Evolutionary conservation across 352 stramenopile genomes (phyloP), one percentile per base, ranked within the genome.

Genomic region (Phytopythium boreale): DNA sequence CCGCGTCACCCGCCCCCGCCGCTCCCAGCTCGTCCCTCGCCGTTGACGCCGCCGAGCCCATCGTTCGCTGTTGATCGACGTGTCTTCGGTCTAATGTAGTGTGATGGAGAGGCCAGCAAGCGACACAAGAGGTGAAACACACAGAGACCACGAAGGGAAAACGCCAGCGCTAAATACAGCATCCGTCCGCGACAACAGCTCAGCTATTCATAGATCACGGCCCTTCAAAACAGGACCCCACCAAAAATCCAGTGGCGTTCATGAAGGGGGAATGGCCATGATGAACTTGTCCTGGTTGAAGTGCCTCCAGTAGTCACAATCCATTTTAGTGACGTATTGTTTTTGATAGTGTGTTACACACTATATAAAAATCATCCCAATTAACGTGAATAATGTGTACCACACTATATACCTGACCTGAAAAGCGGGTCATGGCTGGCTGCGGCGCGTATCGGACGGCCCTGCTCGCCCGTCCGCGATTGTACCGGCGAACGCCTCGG

Each of bases 31-130:
- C 82, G 29, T 89, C 80, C 41, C 81, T 73, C 31, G 69, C 75
- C 59, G 75, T 88, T 14, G 82, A 92, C n/a, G 82, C 82, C 14
- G 82, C 82, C 14, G 82, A 74, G 8, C 79, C 79, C 80, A 92
- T 90, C 31, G 5, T n/a, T 59, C 14, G 24, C 44, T 29, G 8
- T 29, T 9, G 20, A 19, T 29, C 12, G 34, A 14, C 14, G 39
- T n/a, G 43, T 22, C 43, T 12, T 22, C 20, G 43, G 5, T 39
- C 7, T 39, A 14, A 15, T 39, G 11, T 39, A 14, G 1, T 15
- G 6, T 14, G 34, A 14, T 39, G 10, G 34, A 39, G 34, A 14
- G 1, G 34, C 34, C 34, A 15, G 10, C 34, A 14, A 10, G 34
- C 34, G 34, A 39, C 34, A 39, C 34, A 10, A 3, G 34, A 39